These are phyloP conservation scores for Arthrobotrys megalospora DNA, from an alignment of 2,329 filamentous ascomycete species.

Conservation along the genomic window DNA sequence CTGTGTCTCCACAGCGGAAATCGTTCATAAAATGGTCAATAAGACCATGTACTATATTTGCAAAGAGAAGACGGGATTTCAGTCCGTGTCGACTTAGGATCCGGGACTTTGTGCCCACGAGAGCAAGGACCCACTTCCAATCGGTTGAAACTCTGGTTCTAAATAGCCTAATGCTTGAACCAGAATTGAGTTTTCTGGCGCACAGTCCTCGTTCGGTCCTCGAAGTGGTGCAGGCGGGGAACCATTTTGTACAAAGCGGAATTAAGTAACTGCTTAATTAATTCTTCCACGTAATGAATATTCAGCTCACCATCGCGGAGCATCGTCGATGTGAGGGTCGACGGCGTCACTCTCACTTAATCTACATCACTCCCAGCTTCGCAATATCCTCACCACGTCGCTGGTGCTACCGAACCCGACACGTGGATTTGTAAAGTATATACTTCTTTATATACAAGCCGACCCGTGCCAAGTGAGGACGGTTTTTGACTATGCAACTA, in stretches of 20 bases:
- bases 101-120: conserved; percentile 52
- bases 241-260: conserved; percentile 52
- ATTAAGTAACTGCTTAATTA: conserved; percentile 41
- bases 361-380: not conserved
- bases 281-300: conserved; percentile 44
- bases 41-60: conserved; percentile 50
- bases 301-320: conserved; percentile 36
- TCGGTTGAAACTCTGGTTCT: conserved; percentile 56
- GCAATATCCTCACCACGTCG: not conserved
- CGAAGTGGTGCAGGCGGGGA: conserved; percentile 45
- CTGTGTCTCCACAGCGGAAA: conserved; percentile 55
- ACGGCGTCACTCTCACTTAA: not conserved
- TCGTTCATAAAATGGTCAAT: conserved; percentile 52
- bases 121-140: conserved; percentile 55
- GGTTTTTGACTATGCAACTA: conserved; percentile 57
- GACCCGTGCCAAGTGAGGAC: conserved; percentile 37
- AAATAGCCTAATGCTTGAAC: conserved; percentile 61
- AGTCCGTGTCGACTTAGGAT: conserved; percentile 58
- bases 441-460: conserved; percentile 15
- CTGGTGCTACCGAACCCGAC: conserved; percentile 19
- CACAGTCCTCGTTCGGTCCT: conserved; percentile 59
- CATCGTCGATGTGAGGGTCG: not conserved
- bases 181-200: conserved; percentile 59
- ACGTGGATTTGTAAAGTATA: conserved; percentile 36
- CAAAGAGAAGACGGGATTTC: conserved; percentile 54